Evolutionary conservation across 192 early-diverging fungal genomes (phyloP).

Genomic region (Helicostylum pulchrum): DNA sequence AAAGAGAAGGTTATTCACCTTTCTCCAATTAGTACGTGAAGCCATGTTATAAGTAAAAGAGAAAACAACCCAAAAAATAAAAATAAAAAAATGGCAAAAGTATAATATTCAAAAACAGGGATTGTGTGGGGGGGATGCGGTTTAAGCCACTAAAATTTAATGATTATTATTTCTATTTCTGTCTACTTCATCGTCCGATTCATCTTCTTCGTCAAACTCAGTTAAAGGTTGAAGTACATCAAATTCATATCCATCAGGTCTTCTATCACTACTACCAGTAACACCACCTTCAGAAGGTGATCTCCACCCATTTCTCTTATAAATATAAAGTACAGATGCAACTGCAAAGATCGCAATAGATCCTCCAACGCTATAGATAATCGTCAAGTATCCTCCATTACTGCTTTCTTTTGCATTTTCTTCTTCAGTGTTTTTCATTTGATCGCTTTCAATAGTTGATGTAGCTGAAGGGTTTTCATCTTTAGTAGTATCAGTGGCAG

Average conservation of each 20-base stretch:
- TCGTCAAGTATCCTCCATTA: background rate
- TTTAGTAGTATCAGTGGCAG: background rate
- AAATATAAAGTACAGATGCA: conserved; percentile 15
- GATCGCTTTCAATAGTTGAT: background rate
- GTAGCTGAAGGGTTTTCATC: background rate
- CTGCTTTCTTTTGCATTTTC: background rate
- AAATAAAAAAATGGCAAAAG: no score
- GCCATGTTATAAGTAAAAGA: no score
- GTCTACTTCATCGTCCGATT: background rate
- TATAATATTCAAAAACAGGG: no score
- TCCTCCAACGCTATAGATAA: conserved; percentile 23
- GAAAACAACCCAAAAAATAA: no score
- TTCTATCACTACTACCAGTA: background rate
- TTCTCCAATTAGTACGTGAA: no score
- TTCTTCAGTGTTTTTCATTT: background rate
- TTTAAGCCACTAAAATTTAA: no score
- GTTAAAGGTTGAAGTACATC: conserved; percentile 10
- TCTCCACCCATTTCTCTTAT: background rate
- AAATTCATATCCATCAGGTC: conserved; percentile 24
- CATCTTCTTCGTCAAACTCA: conserved; percentile 22
- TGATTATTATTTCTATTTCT: background rate
- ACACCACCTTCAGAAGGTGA: background rate
- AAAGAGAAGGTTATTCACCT: no score
- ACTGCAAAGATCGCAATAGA: conserved; percentile 16
- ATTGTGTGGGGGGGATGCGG: no score